A percentile compares a stretch with the other conserved stretches of the same genome.
phyloP scores from a whole-genome alignment of 345 rosid genomes.

The Crucihimalaya himalaica region DNA sequence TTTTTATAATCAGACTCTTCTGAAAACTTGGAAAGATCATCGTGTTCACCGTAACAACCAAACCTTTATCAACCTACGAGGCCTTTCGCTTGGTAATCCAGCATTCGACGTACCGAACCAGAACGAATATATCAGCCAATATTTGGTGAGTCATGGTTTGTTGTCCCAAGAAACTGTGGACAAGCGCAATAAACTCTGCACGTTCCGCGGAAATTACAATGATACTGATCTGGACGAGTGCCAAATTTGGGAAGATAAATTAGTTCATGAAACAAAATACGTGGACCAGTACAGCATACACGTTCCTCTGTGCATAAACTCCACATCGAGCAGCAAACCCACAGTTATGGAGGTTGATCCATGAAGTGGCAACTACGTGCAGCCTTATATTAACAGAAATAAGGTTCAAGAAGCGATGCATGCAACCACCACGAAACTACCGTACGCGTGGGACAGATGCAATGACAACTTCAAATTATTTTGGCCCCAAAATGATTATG shows the following conservation, averaged over 20 bases:
- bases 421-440: constrained; percentile 57
- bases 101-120: not conserved
- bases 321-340: constrained; percentile 35
- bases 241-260: fast-evolving
- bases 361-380: constrained; percentile 47
- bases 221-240: not conserved
- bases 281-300: constrained; percentile 69
- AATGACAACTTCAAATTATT: fast-evolving
- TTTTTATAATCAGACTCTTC: not conserved
- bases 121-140: too few species aligned
- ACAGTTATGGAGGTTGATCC: constrained; percentile 55
- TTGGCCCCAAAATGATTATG: constrained; percentile 42
- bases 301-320: constrained; percentile 58
- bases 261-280: not conserved
- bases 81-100: constrained; percentile 45
- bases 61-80: constrained; percentile 59
- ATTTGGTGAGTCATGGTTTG: constrained; percentile 51
- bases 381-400: constrained; percentile 55
- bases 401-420: constrained; percentile 72
- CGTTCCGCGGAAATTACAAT: too few species aligned
- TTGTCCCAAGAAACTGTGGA: constrained; percentile 58
- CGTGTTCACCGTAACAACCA: constrained; percentile 52
- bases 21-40: not conserved
- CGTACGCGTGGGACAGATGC: not conserved
- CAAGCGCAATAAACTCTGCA: not conserved